phyloP scores from a whole-genome alignment of 2,329 filamentous ascomycete genomes.

The Penicillium sp. region DNA sequence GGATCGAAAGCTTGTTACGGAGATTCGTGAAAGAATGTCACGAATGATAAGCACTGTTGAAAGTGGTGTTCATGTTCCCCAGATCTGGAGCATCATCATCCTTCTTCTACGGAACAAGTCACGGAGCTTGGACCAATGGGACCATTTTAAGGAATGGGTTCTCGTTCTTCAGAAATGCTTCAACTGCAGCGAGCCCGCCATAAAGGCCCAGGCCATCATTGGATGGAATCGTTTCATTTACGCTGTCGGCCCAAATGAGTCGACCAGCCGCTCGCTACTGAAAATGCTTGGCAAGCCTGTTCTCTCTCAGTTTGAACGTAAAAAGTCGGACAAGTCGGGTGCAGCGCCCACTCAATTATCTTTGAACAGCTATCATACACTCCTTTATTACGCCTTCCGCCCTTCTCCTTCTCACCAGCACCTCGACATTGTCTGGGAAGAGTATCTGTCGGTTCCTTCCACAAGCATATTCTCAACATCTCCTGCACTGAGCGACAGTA shows the following conservation, averaged over 20 bases:
- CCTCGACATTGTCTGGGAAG: conserved; percentile 78
- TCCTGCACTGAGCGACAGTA: conserved; percentile 60
- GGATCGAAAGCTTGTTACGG: conserved; percentile 68
- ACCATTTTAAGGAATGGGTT: conserved; percentile 74
- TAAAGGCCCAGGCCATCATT: conserved; percentile 75
- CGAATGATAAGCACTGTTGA: conserved; percentile 67
- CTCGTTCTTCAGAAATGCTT: conserved; percentile 80
- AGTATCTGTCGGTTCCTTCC: conserved; percentile 70
- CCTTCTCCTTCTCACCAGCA: conserved; percentile 69
- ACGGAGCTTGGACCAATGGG: conserved; percentile 67
- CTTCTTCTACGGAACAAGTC: conserved; percentile 71
- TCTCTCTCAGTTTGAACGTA: conserved; percentile 69
- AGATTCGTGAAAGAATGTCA: conserved; percentile 69
- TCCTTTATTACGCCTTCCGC: conserved; percentile 81
- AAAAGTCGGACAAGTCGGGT: conserved; percentile 55
- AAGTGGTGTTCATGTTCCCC: conserved; percentile 71
- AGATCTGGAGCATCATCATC: conserved; percentile 85
- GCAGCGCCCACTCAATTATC: conserved; percentile 59
- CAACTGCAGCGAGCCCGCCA: conserved; percentile 73
- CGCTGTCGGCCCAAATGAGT: conserved; percentile 67
- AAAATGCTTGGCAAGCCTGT: conserved; percentile 72
- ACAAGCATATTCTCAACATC: conserved; percentile 57
- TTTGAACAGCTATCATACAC: conserved; percentile 74
- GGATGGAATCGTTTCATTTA: conserved; percentile 88
- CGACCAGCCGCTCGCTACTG: conserved; percentile 58